Evolutionary conservation across 2,329 filamentous ascomycete genomes (phyloP), one percentile per base, ranked within the genome.

Genomic region (Cladosporium phlei): DNA sequence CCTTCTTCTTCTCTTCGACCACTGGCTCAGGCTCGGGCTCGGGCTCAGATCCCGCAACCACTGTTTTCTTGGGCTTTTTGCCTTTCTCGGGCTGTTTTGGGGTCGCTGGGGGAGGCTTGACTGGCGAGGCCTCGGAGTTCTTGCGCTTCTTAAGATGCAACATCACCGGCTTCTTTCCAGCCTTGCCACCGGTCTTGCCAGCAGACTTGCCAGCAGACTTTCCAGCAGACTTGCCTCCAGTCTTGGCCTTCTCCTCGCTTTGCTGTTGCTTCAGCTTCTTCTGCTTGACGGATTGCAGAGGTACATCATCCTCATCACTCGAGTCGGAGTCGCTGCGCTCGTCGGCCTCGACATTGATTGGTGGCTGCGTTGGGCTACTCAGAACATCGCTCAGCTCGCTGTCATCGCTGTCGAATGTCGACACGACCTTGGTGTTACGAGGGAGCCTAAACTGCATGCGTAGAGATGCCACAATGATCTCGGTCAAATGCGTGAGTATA

Each of bases 401-500:
- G 17, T 48, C 46, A n/a, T 46, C 43, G 39, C 37, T 43, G 8
- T 48, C 46, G 19, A 43, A 48, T n/a, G 46, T 43, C 17, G 46
- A 48, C 6, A 43, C 37, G 28, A 79, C 78, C 19, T 69, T 62
- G 14, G 75, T 69, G n/a, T 79, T 76, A 46, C 79, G 78, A 32
- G 85, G 86, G 53, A 89, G 79, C 34, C 80, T 69, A 62, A 90
- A 89, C 11, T 68, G 70, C 52, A 90, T 81, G 35, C 75, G 72
- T 3, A 90, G 78, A 50, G 82, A 80, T 47, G 85, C 85, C 61
- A 90, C 84, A 60, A 86, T 81, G 29, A 90, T 73, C n/a, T 73
- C 69, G 53, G 80, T 80, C 27, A 82, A 80, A 56, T 83, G 82
- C 37, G 75, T 73, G 16, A 91, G 67, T 3, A 75, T 71, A 8